Evolutionary conservation across 805 yeast genomes (phyloP).

Genomic region (Saturnispora diversa): DNA sequence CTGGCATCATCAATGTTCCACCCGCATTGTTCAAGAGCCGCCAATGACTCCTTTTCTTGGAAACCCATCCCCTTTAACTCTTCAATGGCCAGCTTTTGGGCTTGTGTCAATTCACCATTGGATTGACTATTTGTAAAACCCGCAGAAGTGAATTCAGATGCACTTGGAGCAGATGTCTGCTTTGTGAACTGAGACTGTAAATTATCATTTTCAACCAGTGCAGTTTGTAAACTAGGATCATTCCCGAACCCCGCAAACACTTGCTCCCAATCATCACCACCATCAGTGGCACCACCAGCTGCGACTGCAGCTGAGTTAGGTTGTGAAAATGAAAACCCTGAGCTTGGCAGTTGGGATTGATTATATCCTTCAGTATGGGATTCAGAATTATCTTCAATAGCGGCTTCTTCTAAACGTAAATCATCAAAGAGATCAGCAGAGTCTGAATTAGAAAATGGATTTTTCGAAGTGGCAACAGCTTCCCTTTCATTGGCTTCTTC

Average conservation of each 20-base stretch:
- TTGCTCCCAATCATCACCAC: constrained; percentile 84
- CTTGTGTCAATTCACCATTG: constrained; percentile 18
- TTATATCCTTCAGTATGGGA: background rate
- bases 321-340: constrained; percentile 24
- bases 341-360: background rate
- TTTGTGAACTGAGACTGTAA: constrained; percentile 14
- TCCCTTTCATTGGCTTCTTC: constrained; percentile 4
- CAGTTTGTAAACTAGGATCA: constrained; percentile 25
- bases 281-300: constrained; percentile 25
- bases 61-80: constrained; percentile 91
- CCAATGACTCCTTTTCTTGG: constrained; percentile 50
- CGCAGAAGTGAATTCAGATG: constrained; percentile 12
- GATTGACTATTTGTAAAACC: background rate
- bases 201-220: constrained; percentile 10
- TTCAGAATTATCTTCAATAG: constrained; percentile 14
- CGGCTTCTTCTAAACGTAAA: constrained; percentile 31
- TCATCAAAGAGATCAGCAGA: constrained; percentile 27
- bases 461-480: constrained; percentile 5
- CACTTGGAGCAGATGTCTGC: constrained; percentile 13
- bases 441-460: constrained; percentile 15
- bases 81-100: constrained; percentile 47
- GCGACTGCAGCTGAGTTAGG: constrained; percentile 8
- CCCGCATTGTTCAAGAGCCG: constrained; percentile 58
- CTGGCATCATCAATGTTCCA: constrained; percentile 87
- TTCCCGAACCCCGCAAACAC: constrained; percentile 84